A percentile compares a stretch with the other conserved stretches of the same genome.
These are phyloP conservation scores for Rhizopus stolonifer DNA, from an alignment of 371 early-diverging fungal genomes.

Conservation along the genomic window DNA sequence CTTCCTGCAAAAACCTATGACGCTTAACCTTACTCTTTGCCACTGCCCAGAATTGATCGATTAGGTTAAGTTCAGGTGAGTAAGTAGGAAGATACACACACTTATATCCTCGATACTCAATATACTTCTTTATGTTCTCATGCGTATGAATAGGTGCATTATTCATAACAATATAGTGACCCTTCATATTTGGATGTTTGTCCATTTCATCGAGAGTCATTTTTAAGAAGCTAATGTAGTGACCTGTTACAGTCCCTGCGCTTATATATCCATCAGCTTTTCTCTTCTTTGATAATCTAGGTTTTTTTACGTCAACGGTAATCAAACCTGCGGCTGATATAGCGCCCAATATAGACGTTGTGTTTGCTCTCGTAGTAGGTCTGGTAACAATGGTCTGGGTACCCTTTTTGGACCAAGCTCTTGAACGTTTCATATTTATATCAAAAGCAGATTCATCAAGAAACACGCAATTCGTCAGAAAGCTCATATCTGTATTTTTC, in stretches of 20 bases:
- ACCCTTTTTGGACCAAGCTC: no score
- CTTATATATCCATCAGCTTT: constrained; percentile 13
- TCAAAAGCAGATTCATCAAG: no score
- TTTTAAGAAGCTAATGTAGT: constrained; percentile 18
- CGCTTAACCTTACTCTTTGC: constrained; percentile 9
- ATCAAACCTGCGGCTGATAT: no score
- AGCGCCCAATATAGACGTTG: no score
- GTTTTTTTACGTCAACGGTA: no score
- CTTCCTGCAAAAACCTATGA: constrained; percentile 21
- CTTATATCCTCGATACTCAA: constrained; percentile 20
- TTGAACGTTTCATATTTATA: no score
- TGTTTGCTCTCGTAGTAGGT: no score
- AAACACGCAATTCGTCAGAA: no score
- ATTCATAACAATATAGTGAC: constrained; percentile 28
- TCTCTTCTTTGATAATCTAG: no score
- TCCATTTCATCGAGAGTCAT: no score
- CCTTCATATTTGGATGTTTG: constrained; percentile 29
- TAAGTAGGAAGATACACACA: constrained; percentile 19
- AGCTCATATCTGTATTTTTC: no score
- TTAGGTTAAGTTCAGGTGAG: constrained; percentile 17
- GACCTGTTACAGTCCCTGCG: constrained; percentile 11
- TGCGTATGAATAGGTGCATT: constrained; percentile 28
- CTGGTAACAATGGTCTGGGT: no score
- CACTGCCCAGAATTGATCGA: constrained; percentile 12
- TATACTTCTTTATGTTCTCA: constrained; percentile 22